phyloP scores from a whole-genome alignment of 1,284 basidiomycete genomes.

The Melampsora americana region DNA sequence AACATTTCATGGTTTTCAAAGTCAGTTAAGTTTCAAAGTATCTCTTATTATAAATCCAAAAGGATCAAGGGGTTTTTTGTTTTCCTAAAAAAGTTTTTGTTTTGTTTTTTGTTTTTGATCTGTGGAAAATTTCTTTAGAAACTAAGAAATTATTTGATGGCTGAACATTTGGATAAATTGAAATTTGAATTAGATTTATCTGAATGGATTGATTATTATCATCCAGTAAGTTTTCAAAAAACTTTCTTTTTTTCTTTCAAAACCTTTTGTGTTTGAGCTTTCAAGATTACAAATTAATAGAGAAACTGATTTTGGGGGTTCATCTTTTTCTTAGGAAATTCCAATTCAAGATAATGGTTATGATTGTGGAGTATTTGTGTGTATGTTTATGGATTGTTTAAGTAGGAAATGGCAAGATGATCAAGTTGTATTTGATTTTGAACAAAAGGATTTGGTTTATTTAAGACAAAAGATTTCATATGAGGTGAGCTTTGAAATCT shows the following conservation, averaged over 20 bases:
- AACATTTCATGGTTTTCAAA: slow-evolving; percentile 46
- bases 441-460: slow-evolving; percentile 22
- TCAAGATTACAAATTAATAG: slow-evolving; percentile 34
- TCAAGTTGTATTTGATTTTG: slow-evolving; percentile 26
- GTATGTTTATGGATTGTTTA: slow-evolving; percentile 52
- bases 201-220: slow-evolving; percentile 47
- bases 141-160: slow-evolving; percentile 50
- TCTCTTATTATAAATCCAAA: no score
- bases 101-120: not conserved
- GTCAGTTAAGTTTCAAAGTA: slow-evolving; percentile 12
- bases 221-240: not conserved
- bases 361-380: slow-evolving; percentile 54
- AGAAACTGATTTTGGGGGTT: not conserved
- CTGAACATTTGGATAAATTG: slow-evolving; percentile 51
- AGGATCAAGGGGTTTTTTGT: no score
- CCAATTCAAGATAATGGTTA: slow-evolving; percentile 53
- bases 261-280: slow-evolving; percentile 1
- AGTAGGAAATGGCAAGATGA: slow-evolving; percentile 47
- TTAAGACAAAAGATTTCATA: slow-evolving; percentile 4
- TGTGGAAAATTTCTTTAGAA: slow-evolving; percentile 23
- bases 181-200: slow-evolving; percentile 48
- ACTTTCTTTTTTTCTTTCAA: slow-evolving; percentile 44
- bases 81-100: not conserved
- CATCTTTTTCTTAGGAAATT: slow-evolving; percentile 13
- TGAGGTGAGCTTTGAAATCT: not conserved